These are phyloP conservation scores for Aureobasidium musti DNA, from an alignment of 2,329 filamentous ascomycete species.

Conservation along the genomic window DNA sequence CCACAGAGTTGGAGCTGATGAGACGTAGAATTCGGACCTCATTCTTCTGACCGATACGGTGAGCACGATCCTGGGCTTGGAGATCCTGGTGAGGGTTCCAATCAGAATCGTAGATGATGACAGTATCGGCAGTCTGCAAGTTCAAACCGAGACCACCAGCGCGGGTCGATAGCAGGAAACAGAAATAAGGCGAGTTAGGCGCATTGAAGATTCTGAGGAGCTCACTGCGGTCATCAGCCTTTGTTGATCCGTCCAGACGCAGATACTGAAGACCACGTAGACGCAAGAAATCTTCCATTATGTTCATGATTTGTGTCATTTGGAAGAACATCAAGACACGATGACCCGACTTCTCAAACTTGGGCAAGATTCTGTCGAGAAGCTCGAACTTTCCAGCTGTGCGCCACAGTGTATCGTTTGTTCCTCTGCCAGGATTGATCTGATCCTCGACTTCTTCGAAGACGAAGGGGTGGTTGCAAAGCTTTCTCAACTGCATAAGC, in stretches of 20 bases:
- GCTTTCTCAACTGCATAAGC: slow-evolving; percentile 98
- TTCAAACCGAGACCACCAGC: slow-evolving; percentile 97
- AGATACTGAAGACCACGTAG: slow-evolving; percentile 82
- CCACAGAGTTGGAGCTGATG: slow-evolving; percentile 94
- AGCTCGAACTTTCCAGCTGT: slow-evolving; percentile 97
- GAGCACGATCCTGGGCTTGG: slow-evolving; percentile 98
- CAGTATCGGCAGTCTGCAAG: slow-evolving; percentile 94
- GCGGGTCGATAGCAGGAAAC: slow-evolving; percentile 97
- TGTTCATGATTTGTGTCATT: slow-evolving; percentile 99
- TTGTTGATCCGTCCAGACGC: slow-evolving; percentile 93
- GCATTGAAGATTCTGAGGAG: slow-evolving; percentile 87
- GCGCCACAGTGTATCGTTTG: slow-evolving; percentile 93
- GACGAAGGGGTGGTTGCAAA: slow-evolving; percentile 98
- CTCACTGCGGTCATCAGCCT: slow-evolving; percentile 94
- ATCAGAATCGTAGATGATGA: slow-evolving; percentile 99
- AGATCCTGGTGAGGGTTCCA: slow-evolving; percentile 99
- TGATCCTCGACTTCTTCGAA: slow-evolving; percentile 98
- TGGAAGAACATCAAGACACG: slow-evolving; percentile 99
- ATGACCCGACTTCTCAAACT: slow-evolving; percentile 88
- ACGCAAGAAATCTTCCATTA: slow-evolving; percentile 97
- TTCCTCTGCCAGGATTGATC: slow-evolving; percentile 86
- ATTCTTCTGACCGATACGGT: slow-evolving; percentile 99
- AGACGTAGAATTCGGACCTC: slow-evolving; percentile 95
- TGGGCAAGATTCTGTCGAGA: slow-evolving; percentile 86
- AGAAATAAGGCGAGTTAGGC: slow-evolving; percentile 89